Evolutionary conservation across 495 filamentous ascomycete genomes (phyloP).

Genomic region (Penicillium coffeae): DNA sequence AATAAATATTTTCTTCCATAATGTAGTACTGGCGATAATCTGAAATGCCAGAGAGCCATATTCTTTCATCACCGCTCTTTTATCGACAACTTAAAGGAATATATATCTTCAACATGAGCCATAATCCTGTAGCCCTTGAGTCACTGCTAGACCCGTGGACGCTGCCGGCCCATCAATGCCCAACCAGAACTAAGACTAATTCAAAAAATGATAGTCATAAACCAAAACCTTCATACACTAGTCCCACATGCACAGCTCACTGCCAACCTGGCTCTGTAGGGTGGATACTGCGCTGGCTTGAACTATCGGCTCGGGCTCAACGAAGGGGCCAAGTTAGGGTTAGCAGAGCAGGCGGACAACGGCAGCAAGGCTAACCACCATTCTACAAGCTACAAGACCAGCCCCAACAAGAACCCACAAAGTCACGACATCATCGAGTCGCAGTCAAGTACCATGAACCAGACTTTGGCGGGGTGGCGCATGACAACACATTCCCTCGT

Average conservation of each 20-base stretch:
- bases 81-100: too few species aligned
- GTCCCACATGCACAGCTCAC: background rate
- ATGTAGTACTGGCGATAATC: too few species aligned
- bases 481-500: constrained; percentile 16
- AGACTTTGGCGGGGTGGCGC: constrained; percentile 1
- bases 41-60: too few species aligned
- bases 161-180: too few species aligned
- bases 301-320: background rate
- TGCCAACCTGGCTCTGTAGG: background rate
- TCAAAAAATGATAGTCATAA: background rate
- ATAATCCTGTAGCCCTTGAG: too few species aligned
- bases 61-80: too few species aligned
- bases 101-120: too few species aligned
- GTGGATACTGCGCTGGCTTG: constrained; percentile 3
- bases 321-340: background rate
- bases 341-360: background rate
- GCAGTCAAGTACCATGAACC: constrained; percentile 11
- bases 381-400: background rate
- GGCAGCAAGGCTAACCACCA: background rate
- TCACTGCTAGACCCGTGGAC: too few species aligned
- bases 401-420: background rate
- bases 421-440: constrained; percentile 26
- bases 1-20: too few species aligned
- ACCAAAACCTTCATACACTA: background rate
- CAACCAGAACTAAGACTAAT: too few species aligned